Percentiles rank a stretch among this genome's conserved stretches.
Conservation (phyloP, 345 rosid species). For the Arabidopsis arenosa region DNA sequence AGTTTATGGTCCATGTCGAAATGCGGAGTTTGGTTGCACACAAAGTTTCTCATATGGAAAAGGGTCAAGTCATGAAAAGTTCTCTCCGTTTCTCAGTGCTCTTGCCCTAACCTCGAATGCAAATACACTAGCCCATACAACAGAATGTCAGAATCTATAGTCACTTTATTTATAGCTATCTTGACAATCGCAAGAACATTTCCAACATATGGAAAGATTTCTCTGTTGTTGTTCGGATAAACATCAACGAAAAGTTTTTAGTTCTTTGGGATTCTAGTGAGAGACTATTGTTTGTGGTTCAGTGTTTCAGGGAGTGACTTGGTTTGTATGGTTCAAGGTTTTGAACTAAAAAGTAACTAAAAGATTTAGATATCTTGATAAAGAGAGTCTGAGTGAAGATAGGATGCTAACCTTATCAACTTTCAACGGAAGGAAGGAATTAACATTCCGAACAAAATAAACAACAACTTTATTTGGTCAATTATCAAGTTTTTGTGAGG, state of each 20-base stretch:
- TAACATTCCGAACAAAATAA: no score
- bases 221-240: neutral
- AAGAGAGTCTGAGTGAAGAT: no score
- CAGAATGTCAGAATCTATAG: neutral
- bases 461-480: no score
- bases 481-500: no score
- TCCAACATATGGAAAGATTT: no score
- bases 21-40: neutral
- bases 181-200: neutral
- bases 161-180: neutral
- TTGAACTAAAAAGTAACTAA: no score
- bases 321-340: neutral
- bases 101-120: neutral
- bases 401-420: no score
- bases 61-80: neutral
- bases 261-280: neutral
- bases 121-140: constrained; percentile 9
- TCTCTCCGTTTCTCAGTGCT: neutral
- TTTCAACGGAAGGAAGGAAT: no score
- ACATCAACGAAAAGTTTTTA: neutral
- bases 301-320: neutral
- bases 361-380: no score
- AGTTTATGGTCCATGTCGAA: neutral
- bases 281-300: neutral
- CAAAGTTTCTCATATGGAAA: neutral